Percentiles rank a stretch among this genome's conserved stretches.
These are phyloP conservation scores for Neofusicoccum ribis DNA, from an alignment of 2,329 filamentous ascomycete genomes.

Conservation along the genomic window DNA sequence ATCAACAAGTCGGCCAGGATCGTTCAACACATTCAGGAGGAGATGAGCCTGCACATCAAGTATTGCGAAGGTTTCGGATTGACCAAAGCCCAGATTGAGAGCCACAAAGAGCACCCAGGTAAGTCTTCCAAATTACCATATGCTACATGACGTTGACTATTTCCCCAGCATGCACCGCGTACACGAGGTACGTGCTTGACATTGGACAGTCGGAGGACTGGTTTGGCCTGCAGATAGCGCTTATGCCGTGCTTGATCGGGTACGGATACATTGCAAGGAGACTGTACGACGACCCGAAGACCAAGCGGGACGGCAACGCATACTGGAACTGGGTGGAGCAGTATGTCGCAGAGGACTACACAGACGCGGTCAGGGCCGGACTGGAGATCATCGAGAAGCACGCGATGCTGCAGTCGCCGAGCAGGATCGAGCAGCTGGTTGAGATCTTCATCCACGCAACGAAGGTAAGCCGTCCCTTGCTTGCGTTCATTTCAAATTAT, in stretches of 20 bases:
- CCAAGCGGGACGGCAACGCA: conserved; percentile 62
- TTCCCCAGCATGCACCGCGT: conserved; percentile 69
- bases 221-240: conserved; percentile 79
- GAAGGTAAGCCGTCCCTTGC: conserved; percentile 53
- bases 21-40: conserved; percentile 73
- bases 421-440: conserved; percentile 77
- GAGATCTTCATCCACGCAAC: conserved; percentile 86
- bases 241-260: conserved; percentile 86
- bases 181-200: conserved; percentile 84
- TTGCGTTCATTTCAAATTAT: not conserved
- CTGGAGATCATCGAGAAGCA: conserved; percentile 74
- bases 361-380: conserved; percentile 68
- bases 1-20: conserved; percentile 61
- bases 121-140: conserved; percentile 20
- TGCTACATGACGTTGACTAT: conserved; percentile 6
- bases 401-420: conserved; percentile 69
- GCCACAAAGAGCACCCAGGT: conserved; percentile 73
- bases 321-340: conserved; percentile 94
- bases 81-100: conserved; percentile 69
- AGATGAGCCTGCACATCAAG: conserved; percentile 77
- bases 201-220: conserved; percentile 85
- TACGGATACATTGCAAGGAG: conserved; percentile 78
- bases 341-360: conserved; percentile 80
- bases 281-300: conserved; percentile 64
- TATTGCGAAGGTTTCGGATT: conserved; percentile 85